phyloP scores from a whole-genome alignment of 176 grass and related monocot genomes.

The Melocanna baccifera region DNA sequence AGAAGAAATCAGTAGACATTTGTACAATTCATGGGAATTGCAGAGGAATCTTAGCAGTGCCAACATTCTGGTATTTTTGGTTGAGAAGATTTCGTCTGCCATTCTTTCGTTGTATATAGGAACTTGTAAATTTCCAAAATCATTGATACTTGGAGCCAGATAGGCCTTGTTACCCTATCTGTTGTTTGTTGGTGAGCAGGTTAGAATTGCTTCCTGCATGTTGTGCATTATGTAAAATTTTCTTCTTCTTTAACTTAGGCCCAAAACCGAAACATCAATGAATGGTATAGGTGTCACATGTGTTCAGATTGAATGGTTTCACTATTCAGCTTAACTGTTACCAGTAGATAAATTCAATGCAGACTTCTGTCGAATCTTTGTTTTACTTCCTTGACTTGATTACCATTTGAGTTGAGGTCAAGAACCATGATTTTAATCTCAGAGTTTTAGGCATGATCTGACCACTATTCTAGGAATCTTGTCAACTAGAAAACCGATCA shows the following conservation, averaged over 20 bases:
- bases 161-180: neutral
- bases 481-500: too few relatives aligned
- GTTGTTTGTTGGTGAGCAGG: neutral
- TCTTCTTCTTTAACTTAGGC: neutral
- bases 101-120: slow-evolving; percentile 47
- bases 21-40: slow-evolving; percentile 1
- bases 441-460: too few relatives aligned
- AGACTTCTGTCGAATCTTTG: neutral
- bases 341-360: neutral
- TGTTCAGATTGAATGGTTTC: neutral
- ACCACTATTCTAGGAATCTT: too few relatives aligned
- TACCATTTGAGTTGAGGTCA: too few relatives aligned
- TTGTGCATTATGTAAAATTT: neutral
- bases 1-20: neutral
- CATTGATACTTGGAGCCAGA: neutral
- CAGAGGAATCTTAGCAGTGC: neutral
- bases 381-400: neutral
- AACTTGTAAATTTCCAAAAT: slow-evolving; percentile 28
- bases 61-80: slow-evolving; percentile 48
- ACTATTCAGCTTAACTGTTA: neutral
- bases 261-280: neutral
- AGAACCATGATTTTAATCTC: too few relatives aligned
- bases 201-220: neutral
- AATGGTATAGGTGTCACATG: neutral
- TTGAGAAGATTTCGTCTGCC: slow-evolving; percentile 22